These are phyloP conservation scores for Xylariaceae sp. DNA, from an alignment of 2,329 filamentous ascomycete genomes.

Conservation along the genomic window DNA sequence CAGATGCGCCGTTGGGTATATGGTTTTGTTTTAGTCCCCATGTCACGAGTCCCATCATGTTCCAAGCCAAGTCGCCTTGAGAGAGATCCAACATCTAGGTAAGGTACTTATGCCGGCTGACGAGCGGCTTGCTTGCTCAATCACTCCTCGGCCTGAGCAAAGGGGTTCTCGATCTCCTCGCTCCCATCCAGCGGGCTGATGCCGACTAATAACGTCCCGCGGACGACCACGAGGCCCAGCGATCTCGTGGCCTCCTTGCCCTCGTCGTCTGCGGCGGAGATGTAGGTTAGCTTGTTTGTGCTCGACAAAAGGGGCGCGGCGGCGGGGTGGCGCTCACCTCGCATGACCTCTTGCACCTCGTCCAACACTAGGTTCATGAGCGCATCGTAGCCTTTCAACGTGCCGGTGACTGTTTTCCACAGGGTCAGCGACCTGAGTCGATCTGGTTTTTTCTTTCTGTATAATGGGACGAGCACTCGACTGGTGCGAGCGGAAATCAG, in stretches of 20 bases:
- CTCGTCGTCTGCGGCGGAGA: slow-evolving; percentile 65
- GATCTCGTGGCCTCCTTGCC: slow-evolving; percentile 77
- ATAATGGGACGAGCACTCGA: too few relatives aligned
- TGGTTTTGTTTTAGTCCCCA: too few relatives aligned
- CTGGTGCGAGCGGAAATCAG: too few relatives aligned
- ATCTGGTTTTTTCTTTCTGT: too few relatives aligned
- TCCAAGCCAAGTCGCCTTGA: too few relatives aligned
- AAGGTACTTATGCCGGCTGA: too few relatives aligned
- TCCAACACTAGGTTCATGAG: slow-evolving; percentile 97
- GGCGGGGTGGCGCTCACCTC: slow-evolving; percentile 52
- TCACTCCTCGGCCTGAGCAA: slow-evolving; percentile 65
- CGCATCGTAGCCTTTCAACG: slow-evolving; percentile 90
- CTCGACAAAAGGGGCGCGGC: background rate
- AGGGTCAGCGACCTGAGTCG: too few relatives aligned
- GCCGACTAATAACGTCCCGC: slow-evolving; percentile 85
- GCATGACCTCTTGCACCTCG: slow-evolving; percentile 82
- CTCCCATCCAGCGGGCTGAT: slow-evolving; percentile 91
- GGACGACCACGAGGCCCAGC: slow-evolving; percentile 80
- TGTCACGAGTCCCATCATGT: too few relatives aligned
- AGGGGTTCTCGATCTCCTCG: slow-evolving; percentile 93
- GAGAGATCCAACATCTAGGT: too few relatives aligned
- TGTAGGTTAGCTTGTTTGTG: slow-evolving; percentile 1
- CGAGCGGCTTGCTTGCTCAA: too few relatives aligned
- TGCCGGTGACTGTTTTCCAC: slow-evolving; percentile 76
- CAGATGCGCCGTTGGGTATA: too few relatives aligned